These are phyloP conservation scores for Lathyrus oleraceus DNA, from an alignment of 306 rosid genomes.

Conservation along the genomic window DNA sequence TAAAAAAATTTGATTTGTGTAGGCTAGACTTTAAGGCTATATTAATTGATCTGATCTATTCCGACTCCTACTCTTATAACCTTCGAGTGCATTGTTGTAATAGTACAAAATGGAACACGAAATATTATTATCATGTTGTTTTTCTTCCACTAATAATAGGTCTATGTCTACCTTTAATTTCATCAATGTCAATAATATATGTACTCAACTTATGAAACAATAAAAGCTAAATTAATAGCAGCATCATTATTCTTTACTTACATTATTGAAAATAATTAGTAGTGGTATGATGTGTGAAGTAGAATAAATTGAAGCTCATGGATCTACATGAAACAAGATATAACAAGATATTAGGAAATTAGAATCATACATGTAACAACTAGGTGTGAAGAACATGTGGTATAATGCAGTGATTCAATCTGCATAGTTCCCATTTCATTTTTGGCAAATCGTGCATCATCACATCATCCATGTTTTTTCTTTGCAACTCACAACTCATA, in stretches of 20 bases:
- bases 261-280: not conserved
- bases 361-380: too few relatives aligned
- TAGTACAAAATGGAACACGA: too few relatives aligned
- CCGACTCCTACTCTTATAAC: too few relatives aligned
- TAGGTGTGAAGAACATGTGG: not conserved
- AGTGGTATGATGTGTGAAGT: not conserved
- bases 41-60: too few relatives aligned
- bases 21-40: too few relatives aligned
- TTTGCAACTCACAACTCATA: not conserved
- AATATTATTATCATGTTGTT: not conserved
- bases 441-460: not conserved
- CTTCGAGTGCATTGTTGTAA: too few relatives aligned
- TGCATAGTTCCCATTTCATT: not conserved
- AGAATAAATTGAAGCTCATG: not conserved
- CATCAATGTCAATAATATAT: not conserved
- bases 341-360: too few relatives aligned
- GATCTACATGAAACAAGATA: too few relatives aligned
- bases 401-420: not conserved
- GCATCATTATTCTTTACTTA: not conserved
- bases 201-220: not conserved
- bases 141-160: not conserved
- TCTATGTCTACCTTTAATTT: not conserved
- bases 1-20: too few relatives aligned
- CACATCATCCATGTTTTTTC: not conserved
- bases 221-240: not conserved